Percentiles rank a stretch among this genome's conserved stretches.
Evolutionary conservation across 305 asterid genomes (phyloP).

Genomic region (Fraxinus angustifolia): DNA sequence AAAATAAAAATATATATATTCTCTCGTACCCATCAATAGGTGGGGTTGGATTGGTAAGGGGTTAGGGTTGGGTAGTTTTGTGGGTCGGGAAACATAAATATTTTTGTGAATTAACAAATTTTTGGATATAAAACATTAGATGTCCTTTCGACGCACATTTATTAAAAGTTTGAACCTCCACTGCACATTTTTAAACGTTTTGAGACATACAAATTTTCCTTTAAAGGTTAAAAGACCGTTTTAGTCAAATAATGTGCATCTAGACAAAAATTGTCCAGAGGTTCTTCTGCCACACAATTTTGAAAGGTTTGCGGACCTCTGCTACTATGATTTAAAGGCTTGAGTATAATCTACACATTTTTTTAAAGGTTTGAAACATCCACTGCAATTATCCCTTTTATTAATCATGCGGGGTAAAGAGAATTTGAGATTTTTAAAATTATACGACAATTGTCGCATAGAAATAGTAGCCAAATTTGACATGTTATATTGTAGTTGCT

Average conservation of each 20-base stretch:
- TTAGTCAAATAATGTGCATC: not conserved
- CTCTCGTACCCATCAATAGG: not conserved
- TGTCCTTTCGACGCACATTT: no score
- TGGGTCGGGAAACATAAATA: not conserved
- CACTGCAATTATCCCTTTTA: no score
- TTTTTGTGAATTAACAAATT: not conserved
- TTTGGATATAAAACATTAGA: no score
- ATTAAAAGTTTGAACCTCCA: not conserved
- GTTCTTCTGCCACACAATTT: not conserved
- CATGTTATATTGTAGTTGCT: not conserved
- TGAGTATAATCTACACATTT: not conserved
- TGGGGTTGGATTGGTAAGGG: not conserved
- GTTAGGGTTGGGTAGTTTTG: not conserved
- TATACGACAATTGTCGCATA: not conserved
- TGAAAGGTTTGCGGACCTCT: not conserved
- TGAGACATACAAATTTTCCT: not conserved
- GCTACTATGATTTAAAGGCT: not conserved
- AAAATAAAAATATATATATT: no score
- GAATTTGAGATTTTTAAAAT: not conserved
- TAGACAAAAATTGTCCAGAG: not conserved
- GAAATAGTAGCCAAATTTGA: not conserved
- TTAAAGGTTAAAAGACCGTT: not conserved
- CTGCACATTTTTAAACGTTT: not conserved
- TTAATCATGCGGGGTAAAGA: not conserved
- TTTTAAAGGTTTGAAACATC: not conserved